A percentile compares a stretch with the other conserved stretches of the same genome.
Evolutionary conservation across 306 rosid species (phyloP).

Genomic region (Rubus idaeus): DNA sequence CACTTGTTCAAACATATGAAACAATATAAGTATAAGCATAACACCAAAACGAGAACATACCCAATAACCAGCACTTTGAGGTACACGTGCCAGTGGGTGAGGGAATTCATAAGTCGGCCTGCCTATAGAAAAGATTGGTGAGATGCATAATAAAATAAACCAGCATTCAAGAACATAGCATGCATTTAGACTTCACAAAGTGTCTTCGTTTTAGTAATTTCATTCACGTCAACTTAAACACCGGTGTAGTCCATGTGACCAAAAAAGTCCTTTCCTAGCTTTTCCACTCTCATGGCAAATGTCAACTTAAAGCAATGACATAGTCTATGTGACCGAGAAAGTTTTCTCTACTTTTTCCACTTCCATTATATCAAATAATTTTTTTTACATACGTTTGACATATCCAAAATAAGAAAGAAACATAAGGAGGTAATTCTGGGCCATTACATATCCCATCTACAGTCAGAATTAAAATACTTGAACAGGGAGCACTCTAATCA

Average conservation of each 20-base stretch:
- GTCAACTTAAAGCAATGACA: background rate
- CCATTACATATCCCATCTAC: background rate
- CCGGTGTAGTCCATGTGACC: background rate
- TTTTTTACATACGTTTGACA: background rate
- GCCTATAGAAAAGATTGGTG: conserved; percentile 44
- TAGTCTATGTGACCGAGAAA: background rate
- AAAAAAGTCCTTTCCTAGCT: background rate
- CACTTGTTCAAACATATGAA: conserved; percentile 27
- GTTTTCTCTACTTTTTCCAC: background rate
- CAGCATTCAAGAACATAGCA: conserved; percentile 10
- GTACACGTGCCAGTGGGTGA: conserved; percentile 94
- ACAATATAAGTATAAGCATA: conserved; percentile 25
- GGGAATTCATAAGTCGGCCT: conserved; percentile 93
- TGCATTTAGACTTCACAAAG: conserved; percentile 1
- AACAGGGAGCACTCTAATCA: background rate
- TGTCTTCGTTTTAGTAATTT: background rate
- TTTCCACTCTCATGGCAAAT: background rate
- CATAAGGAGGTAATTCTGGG: background rate
- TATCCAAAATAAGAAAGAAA: background rate
- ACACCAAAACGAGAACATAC: conserved; percentile 44
- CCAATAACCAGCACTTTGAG: conserved; percentile 94
- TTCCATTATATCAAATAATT: background rate
- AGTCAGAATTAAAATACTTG: background rate
- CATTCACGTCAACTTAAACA: background rate
- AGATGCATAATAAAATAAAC: conserved; percentile 26